Conservation (phyloP, 2,329 filamentous ascomycete species). For the Penicillium sp. region DNA sequence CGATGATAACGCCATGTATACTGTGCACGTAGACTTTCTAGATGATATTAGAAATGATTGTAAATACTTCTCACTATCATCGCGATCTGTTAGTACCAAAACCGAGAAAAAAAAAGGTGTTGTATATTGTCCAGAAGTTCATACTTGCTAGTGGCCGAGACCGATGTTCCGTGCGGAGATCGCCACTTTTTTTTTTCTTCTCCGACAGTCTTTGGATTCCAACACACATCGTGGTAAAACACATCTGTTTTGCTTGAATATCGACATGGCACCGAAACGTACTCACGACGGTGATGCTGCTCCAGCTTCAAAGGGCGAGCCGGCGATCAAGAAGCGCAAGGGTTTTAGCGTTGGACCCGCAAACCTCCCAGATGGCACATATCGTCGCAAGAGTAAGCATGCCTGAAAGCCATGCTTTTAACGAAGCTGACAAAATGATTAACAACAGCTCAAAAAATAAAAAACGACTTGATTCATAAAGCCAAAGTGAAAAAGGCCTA, state of each 20-base stretch:
- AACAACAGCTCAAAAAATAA: conserved; percentile 74
- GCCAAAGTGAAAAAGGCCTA: conserved; percentile 92
- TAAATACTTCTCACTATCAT: background rate
- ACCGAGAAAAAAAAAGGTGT: background rate
- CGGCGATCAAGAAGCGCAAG: conserved; percentile 55
- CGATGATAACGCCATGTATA: background rate
- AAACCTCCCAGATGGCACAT: conserved; percentile 85
- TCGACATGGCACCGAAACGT: conserved; percentile 59
- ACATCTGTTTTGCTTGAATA: background rate
- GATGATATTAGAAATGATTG: background rate
- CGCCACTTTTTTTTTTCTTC: conserved; percentile 18
- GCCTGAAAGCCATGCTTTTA: background rate
- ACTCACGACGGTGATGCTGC: conserved; percentile 47
- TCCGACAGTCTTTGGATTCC: background rate
- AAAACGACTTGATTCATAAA: conserved; percentile 82
- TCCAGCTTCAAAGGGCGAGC: conserved; percentile 28
- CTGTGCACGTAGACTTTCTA: background rate
- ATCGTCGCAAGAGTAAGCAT: conserved; percentile 69
- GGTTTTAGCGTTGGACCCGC: conserved; percentile 85
- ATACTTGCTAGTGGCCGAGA: conserved; percentile 1
- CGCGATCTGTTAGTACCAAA: background rate
- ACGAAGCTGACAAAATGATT: conserved; percentile 1
- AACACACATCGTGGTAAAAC: background rate
- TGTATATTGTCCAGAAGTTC: background rate
- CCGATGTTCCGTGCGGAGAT: conserved; percentile 16